Evolutionary conservation across 2,329 filamentous ascomycete species (phyloP).

Genomic region (Lecanoromycetidae sp.): DNA sequence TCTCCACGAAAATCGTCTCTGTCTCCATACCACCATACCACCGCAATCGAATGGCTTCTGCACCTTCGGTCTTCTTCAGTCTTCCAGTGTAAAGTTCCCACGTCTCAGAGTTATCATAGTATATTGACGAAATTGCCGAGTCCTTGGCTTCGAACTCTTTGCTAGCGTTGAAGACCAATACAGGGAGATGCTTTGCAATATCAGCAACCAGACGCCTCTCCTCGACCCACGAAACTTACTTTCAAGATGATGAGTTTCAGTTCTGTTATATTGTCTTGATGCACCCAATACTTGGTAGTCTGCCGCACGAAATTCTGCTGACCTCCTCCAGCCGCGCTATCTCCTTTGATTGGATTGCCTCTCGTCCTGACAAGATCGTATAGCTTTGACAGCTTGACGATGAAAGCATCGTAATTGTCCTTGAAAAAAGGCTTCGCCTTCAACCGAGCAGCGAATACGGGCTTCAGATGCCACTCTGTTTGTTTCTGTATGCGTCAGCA

Average conservation of each 20-base stretch:
- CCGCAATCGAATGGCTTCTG: constrained; percentile 85
- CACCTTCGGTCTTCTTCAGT: constrained; percentile 93
- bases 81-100: constrained; percentile 93
- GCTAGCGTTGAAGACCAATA: constrained; percentile 91
- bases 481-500: constrained; percentile 55
- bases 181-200: constrained; percentile 59
- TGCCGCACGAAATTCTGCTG: constrained; percentile 95
- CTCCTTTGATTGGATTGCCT: constrained; percentile 83
- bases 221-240: constrained; percentile 26
- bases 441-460: constrained; percentile 87
- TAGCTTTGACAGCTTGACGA: constrained; percentile 85
- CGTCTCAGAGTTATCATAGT: constrained; percentile 88
- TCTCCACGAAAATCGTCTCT: constrained; percentile 91
- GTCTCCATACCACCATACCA: constrained; percentile 97
- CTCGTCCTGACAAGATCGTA: constrained; percentile 91
- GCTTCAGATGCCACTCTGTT: constrained; percentile 84
- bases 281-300: constrained; percentile 99
- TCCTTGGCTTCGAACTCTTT: constrained; percentile 91
- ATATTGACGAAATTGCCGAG: constrained; percentile 93
- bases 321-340: constrained; percentile 76
- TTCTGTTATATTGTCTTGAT: constrained; percentile 95
- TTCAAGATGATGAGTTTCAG: constrained; percentile 96
- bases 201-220: constrained; percentile 10
- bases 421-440: constrained; percentile 98
- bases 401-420: constrained; percentile 93